These are phyloP conservation scores for Talaromyces sp. DNA, from an alignment of 2,329 filamentous ascomycete genomes.

Conservation along the genomic window DNA sequence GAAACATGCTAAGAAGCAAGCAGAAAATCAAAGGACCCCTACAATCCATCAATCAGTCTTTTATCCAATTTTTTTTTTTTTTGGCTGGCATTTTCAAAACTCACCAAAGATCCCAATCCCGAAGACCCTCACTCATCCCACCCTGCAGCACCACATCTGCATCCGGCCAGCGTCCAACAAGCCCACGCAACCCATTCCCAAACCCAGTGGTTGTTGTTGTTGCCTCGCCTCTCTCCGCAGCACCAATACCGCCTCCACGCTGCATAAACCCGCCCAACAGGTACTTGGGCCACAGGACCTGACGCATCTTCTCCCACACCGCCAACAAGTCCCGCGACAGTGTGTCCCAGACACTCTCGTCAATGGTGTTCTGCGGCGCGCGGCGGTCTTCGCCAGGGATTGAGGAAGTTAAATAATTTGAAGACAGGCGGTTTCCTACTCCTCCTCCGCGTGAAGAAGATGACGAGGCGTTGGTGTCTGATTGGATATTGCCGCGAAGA, in stretches of 20 bases:
- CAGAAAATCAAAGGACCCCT: conserved; percentile 94
- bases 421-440: conserved; percentile 50
- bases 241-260: conserved; percentile 49
- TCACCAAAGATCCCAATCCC: conserved; percentile 94
- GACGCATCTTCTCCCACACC: conserved; percentile 96
- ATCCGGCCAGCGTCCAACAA: conserved; percentile 62
- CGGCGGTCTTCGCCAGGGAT: conserved; percentile 90
- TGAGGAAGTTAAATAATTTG: conserved; percentile 78
- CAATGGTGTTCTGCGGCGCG: conserved; percentile 86
- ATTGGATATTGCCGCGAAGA: conserved; percentile 76
- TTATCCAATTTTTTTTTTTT: not conserved
- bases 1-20: conserved; percentile 75
- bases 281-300: conserved; percentile 94
- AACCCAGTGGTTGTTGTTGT: conserved; percentile 32
- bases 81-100: conserved; percentile 10
- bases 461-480: conserved; percentile 32
- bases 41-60: conserved; percentile 3
- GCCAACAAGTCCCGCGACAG: conserved; percentile 83
- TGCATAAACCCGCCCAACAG: conserved; percentile 65
- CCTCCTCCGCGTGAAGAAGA: conserved; percentile 37
- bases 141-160: conserved; percentile 60
- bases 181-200: conserved; percentile 44
- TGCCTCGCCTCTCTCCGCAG: conserved; percentile 53
- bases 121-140: conserved; percentile 78
- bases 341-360: conserved; percentile 97